Base-by-base conservation (phyloP, 495 filamentous ascomycete species). In the Terfezia boudieri region DNA sequence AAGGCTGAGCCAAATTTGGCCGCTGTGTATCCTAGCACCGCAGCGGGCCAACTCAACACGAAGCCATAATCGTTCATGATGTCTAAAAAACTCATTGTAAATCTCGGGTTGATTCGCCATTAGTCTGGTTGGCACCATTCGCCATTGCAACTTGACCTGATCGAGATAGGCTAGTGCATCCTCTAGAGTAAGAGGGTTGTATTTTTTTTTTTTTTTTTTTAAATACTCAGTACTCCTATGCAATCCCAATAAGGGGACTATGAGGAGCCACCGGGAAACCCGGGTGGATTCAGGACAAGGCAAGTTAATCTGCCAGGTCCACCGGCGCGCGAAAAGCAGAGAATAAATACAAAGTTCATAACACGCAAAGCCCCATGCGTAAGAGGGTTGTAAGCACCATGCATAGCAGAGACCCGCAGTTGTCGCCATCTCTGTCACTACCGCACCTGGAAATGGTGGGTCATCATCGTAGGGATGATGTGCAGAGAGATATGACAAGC, bases 161-260 rank as follows among this genome's bases (percentile, higher is more conserved):
- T 99, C 90, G 38, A 99, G 75, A 66, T 99, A 99, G 67, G 86
- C 94, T 12, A 99, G 74, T 16, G 90, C 90, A 72, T 98, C 90
- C 86, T 92, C 64, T 49, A 36, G 1, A n/a, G 20, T 20, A 20
- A 0, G 20, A 20, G 20, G 20, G 22, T 22, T 11, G 14, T 50
- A n/a, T n/a, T n/a, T n/a, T n/a, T n/a, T n/a, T n/a, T n/a, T n/a
- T n/a, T n/a, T n/a, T n/a, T n/a, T n/a, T n/a, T n/a, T n/a, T n/a
- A n/a, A n/a, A n/a, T n/a, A n/a, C n/a, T n/a, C n/a, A n/a, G n/a
- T n/a, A n/a, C n/a, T n/a, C n/a, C n/a, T n/a, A n/a, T n/a, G n/a
- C n/a, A n/a, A n/a, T n/a, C n/a, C n/a, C n/a, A n/a, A n/a, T n/a
- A n/a, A n/a, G n/a, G n/a, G n/a, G n/a, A n/a, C n/a, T n/a, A n/a